phyloP scores from a whole-genome alignment of 345 rosid species.

The Lenwebbia sp. region DNA sequence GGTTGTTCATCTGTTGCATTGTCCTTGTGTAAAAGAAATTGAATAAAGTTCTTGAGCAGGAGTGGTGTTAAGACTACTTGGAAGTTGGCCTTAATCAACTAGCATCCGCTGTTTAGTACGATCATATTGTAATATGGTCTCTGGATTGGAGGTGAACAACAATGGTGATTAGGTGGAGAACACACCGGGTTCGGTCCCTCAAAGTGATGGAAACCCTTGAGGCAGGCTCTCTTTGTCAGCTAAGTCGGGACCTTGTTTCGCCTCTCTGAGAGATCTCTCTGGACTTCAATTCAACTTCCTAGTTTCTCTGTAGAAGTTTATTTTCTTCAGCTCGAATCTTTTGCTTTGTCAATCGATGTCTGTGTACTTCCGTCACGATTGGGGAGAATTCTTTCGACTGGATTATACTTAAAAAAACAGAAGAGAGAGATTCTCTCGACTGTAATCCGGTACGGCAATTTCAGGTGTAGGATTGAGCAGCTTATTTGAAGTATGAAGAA shows the following conservation, averaged over 20 bases:
- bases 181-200: background rate
- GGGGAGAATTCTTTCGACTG: background rate
- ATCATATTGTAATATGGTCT: background rate
- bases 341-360: background rate
- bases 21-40: background rate
- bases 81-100: background rate
- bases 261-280: background rate
- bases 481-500: background rate
- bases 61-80: background rate
- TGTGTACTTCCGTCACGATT: background rate
- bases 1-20: background rate
- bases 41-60: background rate
- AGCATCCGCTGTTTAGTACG: background rate
- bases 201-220: background rate
- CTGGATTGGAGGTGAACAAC: background rate
- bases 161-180: background rate
- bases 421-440: background rate
- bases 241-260: background rate
- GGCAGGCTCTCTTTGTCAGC: background rate
- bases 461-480: background rate
- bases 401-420: background rate
- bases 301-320: background rate
- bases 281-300: background rate
- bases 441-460: background rate
- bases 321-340: background rate